phyloP scores from a whole-genome alignment of 257 asterid genomes.

The Pogostemon cablin region DNA sequence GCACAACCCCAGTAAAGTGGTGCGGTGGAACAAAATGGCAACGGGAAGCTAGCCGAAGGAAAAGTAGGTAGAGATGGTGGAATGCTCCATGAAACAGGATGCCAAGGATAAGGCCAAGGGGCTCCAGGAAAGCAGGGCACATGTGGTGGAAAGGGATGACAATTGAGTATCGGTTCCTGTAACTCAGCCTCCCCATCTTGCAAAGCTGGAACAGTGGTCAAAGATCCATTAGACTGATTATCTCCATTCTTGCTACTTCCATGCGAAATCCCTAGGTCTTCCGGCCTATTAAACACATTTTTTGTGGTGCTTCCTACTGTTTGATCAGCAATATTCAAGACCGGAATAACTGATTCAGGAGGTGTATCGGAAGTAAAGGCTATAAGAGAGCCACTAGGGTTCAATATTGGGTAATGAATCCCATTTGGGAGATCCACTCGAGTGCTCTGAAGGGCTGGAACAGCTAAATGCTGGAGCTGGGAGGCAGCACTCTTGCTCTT shows the following conservation, averaged over 20 bases:
- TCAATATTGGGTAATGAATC: constrained; percentile 36
- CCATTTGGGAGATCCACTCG: constrained; percentile 38
- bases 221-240: constrained; percentile 39
- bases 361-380: constrained; percentile 42
- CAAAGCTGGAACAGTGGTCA: constrained; percentile 31
- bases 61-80: constrained; percentile 40
- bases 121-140: constrained; percentile 41
- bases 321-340: constrained; percentile 38
- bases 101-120: constrained; percentile 48
- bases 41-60: constrained; percentile 46
- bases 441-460: constrained; percentile 36
- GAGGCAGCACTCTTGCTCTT: constrained; percentile 42
- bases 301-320: constrained; percentile 20
- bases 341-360: constrained; percentile 40
- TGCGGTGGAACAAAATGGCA: constrained; percentile 54
- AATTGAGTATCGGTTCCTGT: constrained; percentile 32
- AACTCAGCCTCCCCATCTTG: constrained; percentile 27
- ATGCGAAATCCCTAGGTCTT: constrained; percentile 33
- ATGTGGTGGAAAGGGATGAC: constrained; percentile 41
- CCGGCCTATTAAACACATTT: constrained; percentile 25
- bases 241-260: constrained; percentile 33
- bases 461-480: constrained; percentile 33
- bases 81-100: constrained; percentile 45
- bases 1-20: constrained; percentile 55
- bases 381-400: constrained; percentile 40